Evolutionary conservation across 108 stramenopile species (phyloP), one percentile per base, ranked within the genome.

Genomic region (Cyclotella atomus): DNA sequence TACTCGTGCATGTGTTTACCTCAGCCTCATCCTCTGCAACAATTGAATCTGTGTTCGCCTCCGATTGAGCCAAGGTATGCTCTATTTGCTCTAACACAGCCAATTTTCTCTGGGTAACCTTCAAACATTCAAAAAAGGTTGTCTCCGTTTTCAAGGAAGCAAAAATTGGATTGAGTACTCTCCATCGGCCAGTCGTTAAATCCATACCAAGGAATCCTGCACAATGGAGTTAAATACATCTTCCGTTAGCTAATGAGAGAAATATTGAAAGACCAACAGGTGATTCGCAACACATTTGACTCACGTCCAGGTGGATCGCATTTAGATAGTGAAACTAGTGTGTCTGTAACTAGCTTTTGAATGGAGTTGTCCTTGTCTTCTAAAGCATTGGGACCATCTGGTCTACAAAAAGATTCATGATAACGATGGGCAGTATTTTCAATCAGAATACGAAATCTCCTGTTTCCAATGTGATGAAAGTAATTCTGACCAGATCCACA

Each of bases 401-500:
- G n/a, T n/a, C n/a, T n/a, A n/a, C n/a, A n/a, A n/a, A n/a, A n/a
- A n/a, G n/a, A n/a, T n/a, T n/a, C n/a, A n/a, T 77, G 49, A 20
- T 77, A 77, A 8, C 54, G 44, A 6, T 77, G 50, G 24, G 47
- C 30, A 16, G 64, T 77, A 68, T 70, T 77, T 56, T 77, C 77
- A 29, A 77, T 59, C 69, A 70, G 64, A 23, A 77, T 70, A 8
- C 77, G 77, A 46, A 70, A 77, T 15, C 77, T 47, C 49, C 77
- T 60, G 56, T 77, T 77, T 33, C 77, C 77, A 10, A 77, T 43
- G 61, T 77, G 77, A 38, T 77, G 69, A 57, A 77, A 77, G 64
- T 55, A 77, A 19, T 57, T 9, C 21, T 69, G 52, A 7, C 69
- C 69, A 0, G 57, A 15, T 24, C 77, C 77, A 36, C 77, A 77